Evolutionary conservation across 106 monocot species (phyloP).

Genomic region (Chionographis japonica): DNA sequence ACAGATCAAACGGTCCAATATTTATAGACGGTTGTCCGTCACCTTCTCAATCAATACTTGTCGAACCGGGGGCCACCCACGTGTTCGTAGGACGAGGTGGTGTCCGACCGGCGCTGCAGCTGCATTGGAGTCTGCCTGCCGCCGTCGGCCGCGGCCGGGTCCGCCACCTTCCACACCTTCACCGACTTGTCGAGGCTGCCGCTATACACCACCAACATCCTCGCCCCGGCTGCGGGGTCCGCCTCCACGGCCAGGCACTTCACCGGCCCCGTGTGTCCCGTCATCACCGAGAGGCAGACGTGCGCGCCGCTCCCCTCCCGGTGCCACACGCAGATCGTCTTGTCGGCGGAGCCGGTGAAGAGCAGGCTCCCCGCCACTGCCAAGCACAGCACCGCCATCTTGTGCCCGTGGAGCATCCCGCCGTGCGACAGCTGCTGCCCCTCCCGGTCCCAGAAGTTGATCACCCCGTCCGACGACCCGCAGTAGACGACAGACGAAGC

Average conservation of each 20-base stretch:
- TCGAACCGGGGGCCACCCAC: too few species aligned
- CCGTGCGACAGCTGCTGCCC: conserved; percentile 3
- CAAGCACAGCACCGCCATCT: conserved; percentile 57
- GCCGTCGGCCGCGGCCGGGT: conserved; percentile 8
- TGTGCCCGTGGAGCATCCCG: conserved; percentile 38
- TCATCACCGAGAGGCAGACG: conserved; percentile 46
- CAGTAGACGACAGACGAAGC: conserved; percentile 39
- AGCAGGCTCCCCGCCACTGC: conserved; percentile 36
- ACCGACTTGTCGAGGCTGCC: conserved; percentile 53
- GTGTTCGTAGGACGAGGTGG: too few species aligned
- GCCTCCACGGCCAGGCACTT: conserved; percentile 46
- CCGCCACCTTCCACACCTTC: conserved; percentile 58
- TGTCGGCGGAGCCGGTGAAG: conserved; percentile 55
- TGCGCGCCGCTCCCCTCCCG: conserved; percentile 26
- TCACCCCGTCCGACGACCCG: conserved; percentile 57
- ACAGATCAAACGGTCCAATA: too few species aligned
- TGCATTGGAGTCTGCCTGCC: too few species aligned
- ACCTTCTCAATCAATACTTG: too few species aligned
- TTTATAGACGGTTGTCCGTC: too few species aligned
- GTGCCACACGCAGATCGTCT: conserved; percentile 65
- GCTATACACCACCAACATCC: conserved; percentile 53
- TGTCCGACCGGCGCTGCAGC: too few species aligned
- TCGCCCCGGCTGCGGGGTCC: conserved; percentile 2
- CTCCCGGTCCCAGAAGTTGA: conserved; percentile 48
- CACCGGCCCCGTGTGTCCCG: conserved; percentile 40